phyloP scores from a whole-genome alignment of 2,329 filamentous ascomycete species.

The Laburnicola sp. region DNA sequence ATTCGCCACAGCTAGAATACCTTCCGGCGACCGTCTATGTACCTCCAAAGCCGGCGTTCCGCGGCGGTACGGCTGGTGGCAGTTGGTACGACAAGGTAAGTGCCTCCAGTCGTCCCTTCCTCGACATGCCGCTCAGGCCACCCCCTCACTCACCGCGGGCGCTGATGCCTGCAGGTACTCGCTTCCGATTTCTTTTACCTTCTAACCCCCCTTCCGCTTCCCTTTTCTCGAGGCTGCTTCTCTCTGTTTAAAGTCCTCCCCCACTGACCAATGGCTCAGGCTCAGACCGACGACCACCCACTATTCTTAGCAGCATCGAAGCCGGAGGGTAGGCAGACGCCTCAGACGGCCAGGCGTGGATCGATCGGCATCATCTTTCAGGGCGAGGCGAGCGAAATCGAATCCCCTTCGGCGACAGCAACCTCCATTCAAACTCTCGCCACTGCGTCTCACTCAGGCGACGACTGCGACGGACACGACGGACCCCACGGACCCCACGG shows the following conservation, averaged over 20 bases:
- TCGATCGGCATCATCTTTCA: slow-evolving; percentile 33
- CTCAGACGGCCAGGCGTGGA: slow-evolving; percentile 17
- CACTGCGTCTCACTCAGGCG: too few species aligned
- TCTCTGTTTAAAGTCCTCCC: background rate
- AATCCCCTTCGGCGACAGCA: slow-evolving; percentile 18
- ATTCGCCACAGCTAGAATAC: slow-evolving; percentile 8
- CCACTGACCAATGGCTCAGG: slow-evolving; percentile 24
- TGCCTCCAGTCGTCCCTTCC: slow-evolving; percentile 20
- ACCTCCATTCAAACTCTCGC: slow-evolving; percentile 9
- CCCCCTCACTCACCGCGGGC: slow-evolving; percentile 9
- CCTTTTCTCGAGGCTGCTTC: too few species aligned
- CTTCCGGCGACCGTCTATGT: slow-evolving; percentile 38
- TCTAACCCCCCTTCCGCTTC: too few species aligned
- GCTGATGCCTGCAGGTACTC: background rate
- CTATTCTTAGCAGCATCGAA: slow-evolving; percentile 27
- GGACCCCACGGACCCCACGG: too few species aligned
- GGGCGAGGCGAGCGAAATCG: slow-evolving; percentile 26
- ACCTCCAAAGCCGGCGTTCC: slow-evolving; percentile 27
- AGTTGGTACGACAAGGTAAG: slow-evolving; percentile 41
- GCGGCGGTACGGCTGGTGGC: slow-evolving; percentile 22
- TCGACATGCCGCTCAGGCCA: slow-evolving; percentile 6
- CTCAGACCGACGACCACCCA: slow-evolving; percentile 27
- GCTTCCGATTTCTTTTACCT: too few species aligned
- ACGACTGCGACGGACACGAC: background rate
- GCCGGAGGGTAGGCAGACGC: slow-evolving; percentile 1